phyloP scores from a whole-genome alignment of 768 basidiomycete species.

The Lactarius evosmus region DNA sequence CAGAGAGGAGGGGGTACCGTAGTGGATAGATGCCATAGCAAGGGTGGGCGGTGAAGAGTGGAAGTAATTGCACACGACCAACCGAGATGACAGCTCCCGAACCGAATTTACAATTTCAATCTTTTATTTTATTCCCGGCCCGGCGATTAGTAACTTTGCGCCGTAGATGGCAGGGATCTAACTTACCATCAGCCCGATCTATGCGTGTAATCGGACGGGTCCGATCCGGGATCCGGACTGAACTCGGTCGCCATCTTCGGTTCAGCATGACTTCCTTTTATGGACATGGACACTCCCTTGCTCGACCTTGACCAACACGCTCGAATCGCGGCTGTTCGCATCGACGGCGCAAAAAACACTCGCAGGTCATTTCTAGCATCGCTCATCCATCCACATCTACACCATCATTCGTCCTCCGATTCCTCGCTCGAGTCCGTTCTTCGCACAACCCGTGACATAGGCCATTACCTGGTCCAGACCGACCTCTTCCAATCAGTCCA shows the following conservation, averaged over 20 bases:
- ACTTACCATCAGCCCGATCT: no score
- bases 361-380: conserved; percentile 78
- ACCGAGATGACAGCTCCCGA: no score
- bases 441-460: conserved; percentile 63
- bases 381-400: conserved; percentile 66
- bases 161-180: no score
- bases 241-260: no score
- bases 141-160: no score
- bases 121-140: no score
- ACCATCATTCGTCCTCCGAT: conserved; percentile 23
- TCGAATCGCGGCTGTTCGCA: conserved; percentile 70
- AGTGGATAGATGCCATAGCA: conserved; percentile 47
- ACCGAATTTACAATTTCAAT: conserved; percentile 2
- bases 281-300: conserved; percentile 9
- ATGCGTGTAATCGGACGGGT: no score
- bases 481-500: conserved; percentile 74
- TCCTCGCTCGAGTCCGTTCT: conserved; percentile 63
- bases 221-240: no score
- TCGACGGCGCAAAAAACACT: conserved; percentile 74
- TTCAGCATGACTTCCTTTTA: background rate
- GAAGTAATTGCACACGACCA: background rate
- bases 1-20: conserved; percentile 50
- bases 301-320: conserved; percentile 56
- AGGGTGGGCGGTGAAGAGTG: background rate
- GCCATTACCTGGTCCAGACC: conserved; percentile 62